Conservation (phyloP, 345 rosid species). For the Aquilaria malaccensis region DNA sequence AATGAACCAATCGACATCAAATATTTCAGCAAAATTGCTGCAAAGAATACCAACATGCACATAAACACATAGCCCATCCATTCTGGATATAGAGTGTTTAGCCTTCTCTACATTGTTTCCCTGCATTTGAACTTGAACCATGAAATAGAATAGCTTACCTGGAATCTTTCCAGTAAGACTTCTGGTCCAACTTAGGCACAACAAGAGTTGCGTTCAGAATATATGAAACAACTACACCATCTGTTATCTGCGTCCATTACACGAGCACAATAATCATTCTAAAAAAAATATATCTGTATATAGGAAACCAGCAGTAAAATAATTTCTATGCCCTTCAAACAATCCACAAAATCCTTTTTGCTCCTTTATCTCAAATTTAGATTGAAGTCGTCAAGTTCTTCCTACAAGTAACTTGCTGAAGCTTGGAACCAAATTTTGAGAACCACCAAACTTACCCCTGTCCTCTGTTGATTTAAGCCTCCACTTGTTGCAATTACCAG, state of each 20-base stretch:
- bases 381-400: not conserved
- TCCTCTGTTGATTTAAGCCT: conserved; percentile 90
- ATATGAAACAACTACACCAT: conserved; percentile 90
- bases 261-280: not conserved
- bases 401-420: conserved; percentile 2
- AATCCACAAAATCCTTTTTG: not conserved
- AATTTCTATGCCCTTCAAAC: not conserved
- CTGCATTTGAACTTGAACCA: conserved; percentile 6
- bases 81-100: not conserved
- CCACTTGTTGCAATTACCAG: conserved; percentile 87
- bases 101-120: not conserved
- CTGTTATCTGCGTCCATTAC: conserved; percentile 55
- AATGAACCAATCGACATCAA: conserved; percentile 78
- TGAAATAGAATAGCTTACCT: conserved; percentile 36
- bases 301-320: not conserved
- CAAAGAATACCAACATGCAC: conserved; percentile 22
- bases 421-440: not conserved
- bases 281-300: conserved; percentile 2
- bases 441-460: conserved; percentile 56
- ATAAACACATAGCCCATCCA: conserved; percentile 7
- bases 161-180: conserved; percentile 86
- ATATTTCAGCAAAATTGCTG: conserved; percentile 79
- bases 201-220: conserved; percentile 89
- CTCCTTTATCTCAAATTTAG: not conserved
- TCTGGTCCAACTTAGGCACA: conserved; percentile 78